Evolutionary conservation across 1,139 yeast species (phyloP), one percentile per base, ranked within the genome.

Genomic region (Pichia sp.): DNA sequence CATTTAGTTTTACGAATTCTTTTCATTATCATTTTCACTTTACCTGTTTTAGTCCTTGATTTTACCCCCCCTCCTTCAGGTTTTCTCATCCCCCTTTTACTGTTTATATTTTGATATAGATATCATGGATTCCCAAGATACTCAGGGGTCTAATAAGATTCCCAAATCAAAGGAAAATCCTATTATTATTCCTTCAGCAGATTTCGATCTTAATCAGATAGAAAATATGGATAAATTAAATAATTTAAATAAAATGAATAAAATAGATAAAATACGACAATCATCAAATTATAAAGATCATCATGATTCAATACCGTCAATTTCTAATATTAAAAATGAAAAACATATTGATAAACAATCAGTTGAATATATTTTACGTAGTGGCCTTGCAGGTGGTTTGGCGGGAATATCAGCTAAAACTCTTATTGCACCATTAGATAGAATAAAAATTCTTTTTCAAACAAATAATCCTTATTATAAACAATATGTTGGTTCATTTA

Each of bases 361-460:
- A 6, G 52, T 82, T 30, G 90, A 85, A 47, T 92, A 92, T 63
- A 81, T 92, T 22, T 51, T 87, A 30, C 73, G 87, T 50, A 83
- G 95, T 25, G 98, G 96, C 0, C 57, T 89, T 1, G 95, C 98
- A 0, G 99, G 99, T 11, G 99, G 99, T 0, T 58, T 87, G 1
- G 97, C 98, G 0, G 99, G 99, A 0, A 80, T 90, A 45, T 87
- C 94, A 8, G 98, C 97, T 6, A 92, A 92, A 60, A 89, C 97
- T 0, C 70, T 90, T 43, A 86, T 92, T 39, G 99, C 99, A 0
- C 99, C 99, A 0, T 66, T 92, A 45, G 99, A 92, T 64, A 74
- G 99, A 57, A 92, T 92, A 52, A 92, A 92, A 67, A 92, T 92
- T 56, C 68, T 92, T 40, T 92, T 92, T 64, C 99, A 92, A 66